Base-by-base conservation (phyloP, 2,329 filamentous ascomycete species). In the Penicillium griseofulvum region DNA sequence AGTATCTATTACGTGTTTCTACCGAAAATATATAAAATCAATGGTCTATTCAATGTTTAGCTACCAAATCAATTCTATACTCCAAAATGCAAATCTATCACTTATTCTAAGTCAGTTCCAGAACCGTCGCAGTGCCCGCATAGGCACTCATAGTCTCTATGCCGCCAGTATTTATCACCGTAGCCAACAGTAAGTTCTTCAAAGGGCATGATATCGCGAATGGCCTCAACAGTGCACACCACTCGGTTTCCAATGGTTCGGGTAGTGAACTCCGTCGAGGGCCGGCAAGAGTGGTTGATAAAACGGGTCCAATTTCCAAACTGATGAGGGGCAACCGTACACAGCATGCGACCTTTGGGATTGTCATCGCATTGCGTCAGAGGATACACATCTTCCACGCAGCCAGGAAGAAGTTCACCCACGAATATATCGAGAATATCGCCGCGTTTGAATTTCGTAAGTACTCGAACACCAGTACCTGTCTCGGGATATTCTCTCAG, bases 121-220 rank as follows among this genome's bases (percentile, higher is more conserved):
- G 43, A 45, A 24, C 43, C 29, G 34, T 34, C 17, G 10, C 43
- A 45, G 43, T 50, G 26, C 2, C 46, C 46, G 24, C 52, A 54
- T 36, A 29, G 37, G 16, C 52, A 54, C 4, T 31, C 7, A 17
- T 26, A 19, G 3, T 24, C 14, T 10, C 3, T 7, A 16, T 1
- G 3, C 1, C 12, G 14, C 70, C 69, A 72, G 52, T 73, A 74
- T 0, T 17, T 34, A 0, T 16, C 3, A 11, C 72, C 72, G 57
- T 74, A 74, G 37, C 68, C 34, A 3, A 73, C 36, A 2, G 69
- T 72, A n/a, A 74, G 42, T 47, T 73, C 70, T 38, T 74, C 70
- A 36, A 70, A 72, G 0, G 66, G 56, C 2, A 43, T 28, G 14
- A 74, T 72, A 49, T 72, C 61, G 11, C 63, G 57, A 7, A 19